phyloP scores from a whole-genome alignment of 179 eudicot genomes.

The Amaranthus tricolor region DNA sequence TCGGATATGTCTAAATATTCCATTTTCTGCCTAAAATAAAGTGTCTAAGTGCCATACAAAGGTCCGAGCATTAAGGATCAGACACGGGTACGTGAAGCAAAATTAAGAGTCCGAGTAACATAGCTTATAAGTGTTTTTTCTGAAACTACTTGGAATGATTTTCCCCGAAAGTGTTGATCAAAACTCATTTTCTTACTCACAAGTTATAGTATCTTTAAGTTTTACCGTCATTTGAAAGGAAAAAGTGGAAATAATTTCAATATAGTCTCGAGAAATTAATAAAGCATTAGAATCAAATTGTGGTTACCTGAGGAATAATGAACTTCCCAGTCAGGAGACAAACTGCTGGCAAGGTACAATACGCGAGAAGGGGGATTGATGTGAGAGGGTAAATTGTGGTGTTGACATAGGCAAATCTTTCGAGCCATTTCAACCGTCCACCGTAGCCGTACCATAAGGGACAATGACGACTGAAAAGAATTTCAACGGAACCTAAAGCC shows the following conservation, averaged over 20 bases:
- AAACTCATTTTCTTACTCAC: no score
- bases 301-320: constrained; percentile 56
- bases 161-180: no score
- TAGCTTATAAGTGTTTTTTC: no score
- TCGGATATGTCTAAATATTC: no score
- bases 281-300: neutral
- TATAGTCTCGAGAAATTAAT: neutral
- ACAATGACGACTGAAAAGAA: constrained; percentile 56
- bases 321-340: constrained; percentile 57
- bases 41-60: no score
- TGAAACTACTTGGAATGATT: no score
- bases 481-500: constrained; percentile 61
- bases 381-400: constrained; percentile 55
- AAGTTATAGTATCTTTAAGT: neutral
- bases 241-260: neutral
- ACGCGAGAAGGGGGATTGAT: constrained; percentile 49
- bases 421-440: constrained; percentile 54
- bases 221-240: neutral
- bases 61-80: no score
- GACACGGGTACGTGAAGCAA: no score
- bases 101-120: no score
- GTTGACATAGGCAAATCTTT: constrained; percentile 54
- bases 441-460: constrained; percentile 54
- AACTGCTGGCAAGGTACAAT: constrained; percentile 56
- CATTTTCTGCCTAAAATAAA: no score